Conservation (phyloP, 345 rosid species). For the Trapa incisa region DNA sequence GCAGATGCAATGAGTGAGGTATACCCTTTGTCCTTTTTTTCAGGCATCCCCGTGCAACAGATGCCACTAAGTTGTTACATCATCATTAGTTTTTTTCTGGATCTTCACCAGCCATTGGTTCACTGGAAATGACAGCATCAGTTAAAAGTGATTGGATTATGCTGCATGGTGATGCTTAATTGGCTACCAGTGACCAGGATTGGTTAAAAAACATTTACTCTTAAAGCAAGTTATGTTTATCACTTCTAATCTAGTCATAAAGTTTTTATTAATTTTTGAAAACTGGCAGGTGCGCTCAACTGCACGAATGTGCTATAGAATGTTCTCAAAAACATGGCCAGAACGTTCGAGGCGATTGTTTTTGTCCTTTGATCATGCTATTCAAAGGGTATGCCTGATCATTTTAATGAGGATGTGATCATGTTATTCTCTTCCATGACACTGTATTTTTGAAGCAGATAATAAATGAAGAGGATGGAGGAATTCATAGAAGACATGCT, state of each 20-base stretch:
- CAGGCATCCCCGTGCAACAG: too few relatives aligned
- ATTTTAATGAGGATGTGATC: not conserved
- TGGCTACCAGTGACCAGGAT: not conserved
- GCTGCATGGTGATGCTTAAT: not conserved
- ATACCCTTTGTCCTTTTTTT: not conserved
- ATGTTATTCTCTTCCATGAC: not conserved
- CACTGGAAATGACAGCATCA: too few relatives aligned
- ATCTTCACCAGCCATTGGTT: too few relatives aligned
- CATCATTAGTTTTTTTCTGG: too few relatives aligned
- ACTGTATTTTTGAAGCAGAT: conserved; percentile 25
- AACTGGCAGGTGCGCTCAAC: conserved; percentile 77
- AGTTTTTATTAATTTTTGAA: conserved; percentile 7
- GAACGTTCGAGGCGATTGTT: conserved; percentile 90
- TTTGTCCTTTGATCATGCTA: conserved; percentile 86
- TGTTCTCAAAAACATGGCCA: conserved; percentile 98
- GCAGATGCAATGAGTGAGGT: conserved; percentile 99
- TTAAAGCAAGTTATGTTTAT: not conserved
- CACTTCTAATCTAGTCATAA: not conserved
- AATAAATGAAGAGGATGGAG: conserved; percentile 91
- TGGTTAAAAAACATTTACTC: not conserved
- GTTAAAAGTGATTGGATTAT: too few relatives aligned
- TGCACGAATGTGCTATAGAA: conserved; percentile 96
- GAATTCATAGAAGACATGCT: conserved; percentile 88
- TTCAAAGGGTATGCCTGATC: conserved; percentile 67
- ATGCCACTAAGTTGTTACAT: too few relatives aligned